phyloP scores from a whole-genome alignment of 139 green algal genomes.

The Diplosphaera chodatii region DNA sequence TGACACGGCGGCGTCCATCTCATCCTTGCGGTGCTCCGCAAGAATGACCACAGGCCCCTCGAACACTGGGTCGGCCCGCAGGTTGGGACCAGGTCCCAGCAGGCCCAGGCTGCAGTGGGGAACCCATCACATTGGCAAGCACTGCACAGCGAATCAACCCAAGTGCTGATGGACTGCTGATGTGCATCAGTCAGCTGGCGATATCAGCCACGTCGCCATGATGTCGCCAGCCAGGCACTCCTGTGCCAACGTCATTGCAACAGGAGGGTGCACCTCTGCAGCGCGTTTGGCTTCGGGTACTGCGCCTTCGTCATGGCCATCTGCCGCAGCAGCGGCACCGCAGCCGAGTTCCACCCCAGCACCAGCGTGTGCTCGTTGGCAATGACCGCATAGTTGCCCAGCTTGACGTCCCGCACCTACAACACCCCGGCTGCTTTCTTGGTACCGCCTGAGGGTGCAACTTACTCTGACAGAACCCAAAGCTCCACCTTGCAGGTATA shows the following conservation, averaged over 20 bases:
- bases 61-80: neutral
- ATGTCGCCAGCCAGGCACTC: too few relatives aligned
- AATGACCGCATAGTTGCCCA: slow-evolving; percentile 24
- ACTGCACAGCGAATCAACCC: too few relatives aligned
- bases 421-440: too few relatives aligned
- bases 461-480: too few relatives aligned
- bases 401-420: slow-evolving; percentile 12
- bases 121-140: too few relatives aligned
- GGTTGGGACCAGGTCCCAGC: neutral
- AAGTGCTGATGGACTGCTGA: too few relatives aligned
- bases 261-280: neutral
- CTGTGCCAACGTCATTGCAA: too few relatives aligned
- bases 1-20: neutral
- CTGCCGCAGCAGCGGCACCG: slow-evolving; percentile 21
- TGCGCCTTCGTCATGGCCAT: slow-evolving; percentile 8
- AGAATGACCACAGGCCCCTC: neutral
- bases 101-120: neutral
- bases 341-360: slow-evolving; percentile 17
- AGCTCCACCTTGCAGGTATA: too few relatives aligned
- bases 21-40: neutral
- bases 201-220: too few relatives aligned
- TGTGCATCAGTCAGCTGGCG: too few relatives aligned
- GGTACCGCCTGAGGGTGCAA: too few relatives aligned
- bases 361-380: slow-evolving; percentile 15
- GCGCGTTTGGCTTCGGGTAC: slow-evolving; percentile 1